phyloP scores from a whole-genome alignment of 176 grass and related monocot species.

The Aegilops tauschii region DNA sequence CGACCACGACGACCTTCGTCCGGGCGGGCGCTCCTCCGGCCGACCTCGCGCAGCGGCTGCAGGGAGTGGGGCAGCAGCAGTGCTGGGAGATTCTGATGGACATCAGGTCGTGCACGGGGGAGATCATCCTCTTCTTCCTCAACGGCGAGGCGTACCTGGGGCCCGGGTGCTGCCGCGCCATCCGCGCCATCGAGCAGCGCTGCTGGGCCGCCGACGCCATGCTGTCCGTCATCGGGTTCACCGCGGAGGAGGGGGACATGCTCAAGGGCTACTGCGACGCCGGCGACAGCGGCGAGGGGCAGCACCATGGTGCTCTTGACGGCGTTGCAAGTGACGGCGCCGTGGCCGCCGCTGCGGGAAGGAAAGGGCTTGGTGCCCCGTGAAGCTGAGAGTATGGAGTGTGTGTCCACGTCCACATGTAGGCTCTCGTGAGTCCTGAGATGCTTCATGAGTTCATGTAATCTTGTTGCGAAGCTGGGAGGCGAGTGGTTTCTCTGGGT shows the following conservation, averaged over 20 bases:
- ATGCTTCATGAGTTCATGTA: background rate
- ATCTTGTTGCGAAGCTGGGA: background rate
- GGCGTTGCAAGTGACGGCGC: no score
- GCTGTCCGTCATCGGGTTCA: constrained; percentile 61
- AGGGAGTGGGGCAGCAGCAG: constrained; percentile 37
- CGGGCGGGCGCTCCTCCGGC: background rate
- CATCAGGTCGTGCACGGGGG: constrained; percentile 65
- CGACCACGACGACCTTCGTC: background rate
- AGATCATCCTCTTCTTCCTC: constrained; percentile 79
- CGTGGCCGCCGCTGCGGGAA: background rate
- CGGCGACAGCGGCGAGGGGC: background rate
- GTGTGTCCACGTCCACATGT: constrained; percentile 1
- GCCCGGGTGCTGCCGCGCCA: constrained; percentile 53
- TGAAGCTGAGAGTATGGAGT: background rate
- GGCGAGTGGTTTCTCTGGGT: background rate
- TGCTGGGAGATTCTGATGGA: constrained; percentile 69
- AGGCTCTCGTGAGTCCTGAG: background rate
- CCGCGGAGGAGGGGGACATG: constrained; percentile 65
- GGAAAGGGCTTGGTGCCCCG: background rate
- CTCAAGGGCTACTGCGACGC: constrained; percentile 61
- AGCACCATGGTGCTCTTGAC: background rate
- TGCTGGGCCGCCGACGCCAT: constrained; percentile 81
- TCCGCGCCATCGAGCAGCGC: constrained; percentile 54
- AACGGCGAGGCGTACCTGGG: constrained; percentile 76
- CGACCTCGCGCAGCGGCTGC: constrained; percentile 24